Evolutionary conservation across 768 basidiomycete genomes (phyloP).

Genomic region (Kwoniella dendrophila): DNA sequence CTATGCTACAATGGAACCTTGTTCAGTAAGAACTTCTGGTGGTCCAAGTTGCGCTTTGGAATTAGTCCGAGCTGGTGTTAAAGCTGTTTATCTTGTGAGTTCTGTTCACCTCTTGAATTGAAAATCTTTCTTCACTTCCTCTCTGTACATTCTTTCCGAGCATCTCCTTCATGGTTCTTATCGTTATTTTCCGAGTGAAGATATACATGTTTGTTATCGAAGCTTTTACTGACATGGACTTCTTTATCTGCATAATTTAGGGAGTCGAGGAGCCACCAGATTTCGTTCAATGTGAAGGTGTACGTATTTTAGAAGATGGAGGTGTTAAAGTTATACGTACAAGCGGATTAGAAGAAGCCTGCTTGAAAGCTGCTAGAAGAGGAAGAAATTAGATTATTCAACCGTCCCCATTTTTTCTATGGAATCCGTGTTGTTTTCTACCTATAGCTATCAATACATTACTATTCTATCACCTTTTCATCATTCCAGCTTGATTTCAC

Average conservation of each 20-base stretch:
- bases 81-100: conserved; percentile 70
- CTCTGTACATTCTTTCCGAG: neutral
- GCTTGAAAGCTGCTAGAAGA: conserved; percentile 75
- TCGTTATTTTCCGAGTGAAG: neutral
- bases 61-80: conserved; percentile 69
- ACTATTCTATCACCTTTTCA: too few relatives aligned
- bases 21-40: conserved; percentile 84
- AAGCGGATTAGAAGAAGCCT: conserved; percentile 71
- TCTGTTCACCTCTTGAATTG: too few relatives aligned
- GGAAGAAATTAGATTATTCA: conserved; percentile 48
- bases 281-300: conserved; percentile 91
- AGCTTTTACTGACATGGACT: neutral
- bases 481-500: too few relatives aligned
- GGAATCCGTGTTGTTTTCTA: too few relatives aligned
- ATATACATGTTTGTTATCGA: neutral
- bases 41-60: conserved; percentile 82
- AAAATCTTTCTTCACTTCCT: too few relatives aligned
- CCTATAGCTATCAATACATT: too few relatives aligned
- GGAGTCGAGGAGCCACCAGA: conserved; percentile 90
- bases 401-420: too few relatives aligned
- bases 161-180: neutral
- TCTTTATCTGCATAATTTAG: conserved; percentile 21
- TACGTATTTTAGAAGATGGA: conserved; percentile 60
- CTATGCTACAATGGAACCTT: conserved; percentile 96
- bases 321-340: conserved; percentile 51